A percentile compares a stretch with the other conserved stretches of the same genome.
Conservation (phyloP, 148 eudicot species). For the Dysphania ambrosioides region DNA sequence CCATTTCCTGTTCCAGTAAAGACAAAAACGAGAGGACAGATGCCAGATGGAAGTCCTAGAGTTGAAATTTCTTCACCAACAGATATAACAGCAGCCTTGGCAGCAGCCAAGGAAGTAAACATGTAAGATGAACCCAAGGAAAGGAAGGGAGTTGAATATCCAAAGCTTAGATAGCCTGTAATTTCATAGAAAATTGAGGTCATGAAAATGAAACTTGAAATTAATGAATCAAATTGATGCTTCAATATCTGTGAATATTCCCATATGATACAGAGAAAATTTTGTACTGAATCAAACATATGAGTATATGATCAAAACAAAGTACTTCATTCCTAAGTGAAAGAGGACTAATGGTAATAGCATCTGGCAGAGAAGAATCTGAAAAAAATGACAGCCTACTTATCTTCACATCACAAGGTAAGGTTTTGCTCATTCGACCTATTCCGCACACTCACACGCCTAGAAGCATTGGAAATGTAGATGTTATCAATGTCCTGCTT, state of each 20-base stretch:
- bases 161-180: constrained; percentile 85
- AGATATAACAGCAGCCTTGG: constrained; percentile 90
- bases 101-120: constrained; percentile 93
- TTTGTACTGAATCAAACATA: not conserved
- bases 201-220: constrained; percentile 5
- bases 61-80: constrained; percentile 95
- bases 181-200: constrained; percentile 13
- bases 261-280: not conserved
- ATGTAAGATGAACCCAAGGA: constrained; percentile 91
- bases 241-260: constrained; percentile 1
- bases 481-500: not conserved
- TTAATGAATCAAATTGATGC: not conserved
- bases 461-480: not conserved
- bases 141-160: constrained; percentile 93
- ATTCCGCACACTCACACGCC: not conserved
- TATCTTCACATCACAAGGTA: too few species aligned
- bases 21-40: constrained; percentile 88
- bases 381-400: not conserved
- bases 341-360: not conserved
- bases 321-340: not conserved
- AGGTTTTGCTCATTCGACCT: not conserved
- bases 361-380: not conserved
- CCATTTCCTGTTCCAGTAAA: constrained; percentile 99
- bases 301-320: not conserved
- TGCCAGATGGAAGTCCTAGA: constrained; percentile 76